Evolutionary conservation across 306 rosid species (phyloP).

Genomic region (Sesbania bispinosa): DNA sequence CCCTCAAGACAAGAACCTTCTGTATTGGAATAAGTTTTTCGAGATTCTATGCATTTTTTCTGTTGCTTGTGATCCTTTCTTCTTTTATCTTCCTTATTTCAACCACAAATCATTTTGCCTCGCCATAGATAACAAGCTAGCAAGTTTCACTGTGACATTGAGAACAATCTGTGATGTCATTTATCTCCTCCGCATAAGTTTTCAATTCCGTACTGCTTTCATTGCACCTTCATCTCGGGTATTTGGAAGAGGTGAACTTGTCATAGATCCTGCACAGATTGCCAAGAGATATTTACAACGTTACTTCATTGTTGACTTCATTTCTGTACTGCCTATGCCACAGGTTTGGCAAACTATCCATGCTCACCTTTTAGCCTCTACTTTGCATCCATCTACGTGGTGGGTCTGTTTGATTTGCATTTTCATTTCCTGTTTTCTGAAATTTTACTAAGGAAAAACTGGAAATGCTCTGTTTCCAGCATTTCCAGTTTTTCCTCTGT

Average conservation of each 20-base stretch:
- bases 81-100: constrained; percentile 84
- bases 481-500: too few species aligned
- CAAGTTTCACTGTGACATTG: constrained; percentile 39
- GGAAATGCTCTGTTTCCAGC: too few species aligned
- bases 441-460: too few species aligned
- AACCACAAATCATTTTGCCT: constrained; percentile 60
- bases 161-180: constrained; percentile 52
- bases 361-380: too few species aligned
- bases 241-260: constrained; percentile 96
- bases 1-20: constrained; percentile 78
- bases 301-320: constrained; percentile 66
- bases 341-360: constrained; percentile 59
- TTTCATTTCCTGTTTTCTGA: too few species aligned
- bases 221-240: constrained; percentile 91
- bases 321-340: constrained; percentile 73
- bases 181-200: constrained; percentile 67
- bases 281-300: constrained; percentile 70
- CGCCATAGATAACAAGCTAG: constrained; percentile 61
- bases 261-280: constrained; percentile 72
- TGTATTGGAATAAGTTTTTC: constrained; percentile 75
- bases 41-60: constrained; percentile 77
- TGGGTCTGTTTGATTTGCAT: too few species aligned
- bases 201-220: constrained; percentile 82
- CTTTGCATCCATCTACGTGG: background rate
- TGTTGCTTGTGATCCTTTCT: constrained; percentile 77